A percentile compares a stretch with the other conserved stretches of the same genome.
phyloP scores from a whole-genome alignment of 1,139 yeast genomes.

The Yamadazyma sp. region DNA sequence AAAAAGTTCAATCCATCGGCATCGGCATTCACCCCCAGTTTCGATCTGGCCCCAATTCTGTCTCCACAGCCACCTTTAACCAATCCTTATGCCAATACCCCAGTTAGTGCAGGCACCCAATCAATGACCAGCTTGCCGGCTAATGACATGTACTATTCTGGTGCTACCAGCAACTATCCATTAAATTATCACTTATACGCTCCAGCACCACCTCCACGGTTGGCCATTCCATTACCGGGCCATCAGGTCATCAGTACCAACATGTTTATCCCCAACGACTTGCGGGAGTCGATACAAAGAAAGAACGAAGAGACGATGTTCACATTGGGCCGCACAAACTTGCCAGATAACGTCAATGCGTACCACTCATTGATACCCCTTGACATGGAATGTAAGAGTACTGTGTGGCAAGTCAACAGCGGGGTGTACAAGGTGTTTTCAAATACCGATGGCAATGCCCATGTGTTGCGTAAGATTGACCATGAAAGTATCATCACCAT shows the following conservation, averaged over 20 bases:
- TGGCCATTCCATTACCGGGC: slow-evolving; percentile 57
- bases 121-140: slow-evolving; percentile 8
- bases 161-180: slow-evolving; percentile 45
- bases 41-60: background rate
- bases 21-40: slow-evolving; percentile 36
- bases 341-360: slow-evolving; percentile 76
- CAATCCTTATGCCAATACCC: slow-evolving; percentile 10
- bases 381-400: slow-evolving; percentile 57
- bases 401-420: slow-evolving; percentile 60
- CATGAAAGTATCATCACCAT: slow-evolving; percentile 45
- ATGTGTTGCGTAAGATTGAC: slow-evolving; percentile 74
- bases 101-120: slow-evolving; percentile 9
- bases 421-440: slow-evolving; percentile 79
- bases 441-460: slow-evolving; percentile 74
- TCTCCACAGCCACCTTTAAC: slow-evolving; percentile 5
- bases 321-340: slow-evolving; percentile 52
- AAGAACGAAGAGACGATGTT: slow-evolving; percentile 83
- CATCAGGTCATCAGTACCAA: slow-evolving; percentile 70
- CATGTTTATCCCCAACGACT: slow-evolving; percentile 69
- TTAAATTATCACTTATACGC: slow-evolving; percentile 88
- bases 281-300: slow-evolving; percentile 70
- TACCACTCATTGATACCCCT: slow-evolving; percentile 88
- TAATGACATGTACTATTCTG: slow-evolving; percentile 16
- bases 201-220: slow-evolving; percentile 80
- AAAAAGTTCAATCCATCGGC: slow-evolving; percentile 35